Evolutionary conservation across 805 yeast species (phyloP), one percentile per base, ranked within the genome.

Genomic region (Wickerhamomyces ciferrii): DNA sequence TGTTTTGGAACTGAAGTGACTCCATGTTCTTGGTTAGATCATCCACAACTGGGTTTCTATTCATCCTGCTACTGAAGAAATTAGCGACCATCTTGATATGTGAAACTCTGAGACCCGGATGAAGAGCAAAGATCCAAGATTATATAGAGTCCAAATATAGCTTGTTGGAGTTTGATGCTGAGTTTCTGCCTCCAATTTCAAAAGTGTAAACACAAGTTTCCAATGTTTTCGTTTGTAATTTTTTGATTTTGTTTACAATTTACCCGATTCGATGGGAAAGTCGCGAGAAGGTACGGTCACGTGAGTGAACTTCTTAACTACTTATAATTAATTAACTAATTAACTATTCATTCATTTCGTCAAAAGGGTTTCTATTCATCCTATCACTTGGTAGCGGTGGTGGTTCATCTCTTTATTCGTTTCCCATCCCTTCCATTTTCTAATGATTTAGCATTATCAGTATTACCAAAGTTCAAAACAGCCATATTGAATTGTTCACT

Each of bases 1-100:
- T 41, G 21, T 42, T 49, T 31, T 49, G 55, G 44, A 58, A 53
- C 43, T 60, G 60, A n/a, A 60, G 49, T 4, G 56, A 51, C 47
- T 57, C 61, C 49, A 60, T 52, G 50, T 58, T 55, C 50, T 51
- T 54, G 4, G 62, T 40, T 13, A 60, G 50, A 34, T 58, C 61
- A 17, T 60, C 63, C 4, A 56, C 61, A 4, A 46, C 53, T 14
- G 47, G 47, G 21, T 40, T 44, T 38, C 50, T 53, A 43, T 48
- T 52, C 34, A 37, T 41, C 43, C 58, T 48, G 41, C 45, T 53
- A 41, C 47, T 50, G 52, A 58, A 60, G 42, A 60, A 60, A 48
- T 58, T 60, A 39, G 63, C 61, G 25, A 58, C 60, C 63, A 59
- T 57, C 18, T 31, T 23, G 10, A 25, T 8, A 21, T 17, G 2